Evolutionary conservation across 2,329 filamentous ascomycete genomes (phyloP).

Genomic region (Apiospora kogelbergensis): DNA sequence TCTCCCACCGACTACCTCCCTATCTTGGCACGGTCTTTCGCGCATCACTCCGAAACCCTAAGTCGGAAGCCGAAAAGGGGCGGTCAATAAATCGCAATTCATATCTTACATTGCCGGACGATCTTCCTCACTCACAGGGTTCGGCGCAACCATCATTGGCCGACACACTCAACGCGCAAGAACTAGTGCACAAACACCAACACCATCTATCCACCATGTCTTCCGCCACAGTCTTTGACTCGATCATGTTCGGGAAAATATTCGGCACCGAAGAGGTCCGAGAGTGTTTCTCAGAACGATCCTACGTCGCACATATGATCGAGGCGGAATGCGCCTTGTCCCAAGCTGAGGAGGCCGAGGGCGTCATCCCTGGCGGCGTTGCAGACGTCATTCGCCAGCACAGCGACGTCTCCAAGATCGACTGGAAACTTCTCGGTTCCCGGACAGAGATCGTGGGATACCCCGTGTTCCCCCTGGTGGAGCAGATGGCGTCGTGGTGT

Average conservation of each 20-base stretch:
- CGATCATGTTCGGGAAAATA: not conserved
- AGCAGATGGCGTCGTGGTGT: conserved; percentile 42
- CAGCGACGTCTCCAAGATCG: not conserved
- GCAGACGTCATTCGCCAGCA: not conserved
- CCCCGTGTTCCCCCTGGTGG: conserved; percentile 50
- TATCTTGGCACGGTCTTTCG: not conserved
- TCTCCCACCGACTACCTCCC: too few relatives aligned
- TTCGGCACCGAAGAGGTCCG: not conserved
- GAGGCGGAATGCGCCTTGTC: not conserved
- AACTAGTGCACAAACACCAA: not conserved
- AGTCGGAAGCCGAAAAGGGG: not conserved
- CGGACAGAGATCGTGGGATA: conserved; percentile 54
- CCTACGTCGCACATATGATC: not conserved
- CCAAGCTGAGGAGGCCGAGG: not conserved
- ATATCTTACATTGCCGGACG: too few relatives aligned
- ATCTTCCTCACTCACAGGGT: too few relatives aligned
- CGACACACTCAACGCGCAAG: not conserved
- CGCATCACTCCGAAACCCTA: not conserved
- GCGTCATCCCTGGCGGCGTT: not conserved
- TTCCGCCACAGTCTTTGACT: not conserved
- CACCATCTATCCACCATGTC: not conserved
- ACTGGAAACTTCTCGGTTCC: not conserved
- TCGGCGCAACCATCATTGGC: not conserved
- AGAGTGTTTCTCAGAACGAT: not conserved
- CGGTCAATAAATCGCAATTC: not conserved